A percentile compares a stretch with the other conserved stretches of the same genome.
phyloP scores from a whole-genome alignment of 805 yeast genomes.

The Kodamaea fukazawae region DNA sequence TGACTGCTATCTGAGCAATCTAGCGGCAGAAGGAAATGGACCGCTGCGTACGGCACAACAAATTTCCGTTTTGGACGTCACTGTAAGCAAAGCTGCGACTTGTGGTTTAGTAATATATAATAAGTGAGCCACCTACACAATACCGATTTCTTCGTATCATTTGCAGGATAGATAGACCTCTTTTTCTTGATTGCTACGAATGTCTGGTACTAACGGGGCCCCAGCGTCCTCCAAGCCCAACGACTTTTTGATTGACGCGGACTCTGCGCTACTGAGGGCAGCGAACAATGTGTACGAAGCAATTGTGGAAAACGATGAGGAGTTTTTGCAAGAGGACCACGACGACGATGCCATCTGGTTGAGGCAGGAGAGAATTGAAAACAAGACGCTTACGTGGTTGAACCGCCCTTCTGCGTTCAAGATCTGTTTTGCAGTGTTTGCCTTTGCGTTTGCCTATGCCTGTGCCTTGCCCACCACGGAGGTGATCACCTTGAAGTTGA shows the following conservation, averaged over 20 bases:
- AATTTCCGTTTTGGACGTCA: too few relatives aligned
- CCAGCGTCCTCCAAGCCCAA: too few relatives aligned
- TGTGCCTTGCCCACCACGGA: slow-evolving; percentile 42
- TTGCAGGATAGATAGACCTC: too few relatives aligned
- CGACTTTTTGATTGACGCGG: background rate
- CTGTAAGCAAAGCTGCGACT: too few relatives aligned
- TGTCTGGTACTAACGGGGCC: too few relatives aligned
- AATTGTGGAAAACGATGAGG: slow-evolving; percentile 35
- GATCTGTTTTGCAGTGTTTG: slow-evolving; percentile 42
- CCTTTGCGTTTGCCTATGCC: slow-evolving; percentile 42
- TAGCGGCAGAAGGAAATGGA: too few relatives aligned
- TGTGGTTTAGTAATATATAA: too few relatives aligned
- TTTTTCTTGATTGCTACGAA: too few relatives aligned
- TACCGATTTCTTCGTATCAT: too few relatives aligned
- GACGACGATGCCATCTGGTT: slow-evolving; percentile 49
- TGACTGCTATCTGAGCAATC: too few relatives aligned
- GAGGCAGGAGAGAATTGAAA: slow-evolving; percentile 28
- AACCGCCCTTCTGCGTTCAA: slow-evolving; percentile 55
- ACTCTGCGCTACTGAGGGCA: slow-evolving; percentile 24
- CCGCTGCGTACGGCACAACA: too few relatives aligned
- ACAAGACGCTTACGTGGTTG: slow-evolving; percentile 46
- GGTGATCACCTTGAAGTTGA: slow-evolving; percentile 29
- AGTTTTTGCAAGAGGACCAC: slow-evolving; percentile 28
- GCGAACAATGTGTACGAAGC: slow-evolving; percentile 41
- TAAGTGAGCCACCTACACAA: too few relatives aligned